phyloP scores from a whole-genome alignment of 257 asterid genomes.

The Salvia splendens region DNA sequence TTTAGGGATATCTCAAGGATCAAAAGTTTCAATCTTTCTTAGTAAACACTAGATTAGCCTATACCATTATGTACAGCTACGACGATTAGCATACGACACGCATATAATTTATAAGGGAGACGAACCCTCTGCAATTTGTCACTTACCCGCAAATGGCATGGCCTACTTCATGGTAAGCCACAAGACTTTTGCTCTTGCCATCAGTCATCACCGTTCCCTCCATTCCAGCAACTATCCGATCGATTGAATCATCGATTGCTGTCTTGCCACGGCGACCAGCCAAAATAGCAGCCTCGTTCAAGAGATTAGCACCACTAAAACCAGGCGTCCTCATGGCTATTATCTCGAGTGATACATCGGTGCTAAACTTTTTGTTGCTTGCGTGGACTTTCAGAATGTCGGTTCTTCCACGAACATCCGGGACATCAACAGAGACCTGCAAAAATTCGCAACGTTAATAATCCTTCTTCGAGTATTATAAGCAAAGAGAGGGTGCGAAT shows the following conservation, averaged over 20 bases:
- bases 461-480: background rate
- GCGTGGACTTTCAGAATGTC: conserved; percentile 93
- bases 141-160: conserved; percentile 99
- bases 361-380: conserved; percentile 77
- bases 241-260: conserved; percentile 92
- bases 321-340: conserved; percentile 99
- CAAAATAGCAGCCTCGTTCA: conserved; percentile 94
- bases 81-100: background rate
- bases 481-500: conserved; percentile 27
- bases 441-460: conserved; percentile 25
- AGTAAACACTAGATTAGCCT: too few relatives aligned
- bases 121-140: background rate
- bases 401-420: conserved; percentile 97
- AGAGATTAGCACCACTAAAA: conserved; percentile 96
- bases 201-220: conserved; percentile 98
- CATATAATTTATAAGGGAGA: background rate
- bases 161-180: conserved; percentile 99
- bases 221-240: conserved; percentile 99
- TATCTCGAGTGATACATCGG: conserved; percentile 84
- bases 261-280: conserved; percentile 92
- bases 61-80: background rate
- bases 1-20: too few relatives aligned
- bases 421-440: conserved; percentile 93
- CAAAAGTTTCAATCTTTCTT: too few relatives aligned
- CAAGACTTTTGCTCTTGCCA: conserved; percentile 98